Conservation (phyloP, 805 yeast species). For the Kodamaea sagamina region DNA sequence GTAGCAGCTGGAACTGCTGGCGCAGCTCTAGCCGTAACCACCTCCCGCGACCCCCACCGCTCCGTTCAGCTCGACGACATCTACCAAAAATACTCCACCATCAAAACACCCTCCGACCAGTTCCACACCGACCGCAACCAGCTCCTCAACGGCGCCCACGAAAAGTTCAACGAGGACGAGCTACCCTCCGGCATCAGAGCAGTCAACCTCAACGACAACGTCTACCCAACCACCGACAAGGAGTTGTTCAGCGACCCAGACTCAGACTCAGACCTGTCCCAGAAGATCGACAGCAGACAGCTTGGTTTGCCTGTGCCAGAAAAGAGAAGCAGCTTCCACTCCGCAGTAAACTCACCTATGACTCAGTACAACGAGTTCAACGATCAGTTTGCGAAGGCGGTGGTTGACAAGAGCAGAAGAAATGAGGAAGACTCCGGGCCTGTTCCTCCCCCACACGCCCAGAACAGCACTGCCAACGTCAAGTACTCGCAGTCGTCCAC, state of each 20-base stretch:
- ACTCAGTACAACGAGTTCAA: slow-evolving; percentile 46
- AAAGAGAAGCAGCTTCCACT: slow-evolving; percentile 34
- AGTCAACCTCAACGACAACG: slow-evolving; percentile 27
- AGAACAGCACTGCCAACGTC: too few species aligned
- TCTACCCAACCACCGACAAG: slow-evolving; percentile 40
- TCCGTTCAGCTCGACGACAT: slow-evolving; percentile 45
- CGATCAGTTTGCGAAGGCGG: slow-evolving; percentile 35
- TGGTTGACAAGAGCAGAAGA: too few species aligned
- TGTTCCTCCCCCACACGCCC: slow-evolving; percentile 24
- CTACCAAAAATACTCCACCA: slow-evolving; percentile 43
- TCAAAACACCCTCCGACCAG: slow-evolving; percentile 43
- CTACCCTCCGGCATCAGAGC: slow-evolving; percentile 35
- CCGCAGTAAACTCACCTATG: slow-evolving; percentile 45
- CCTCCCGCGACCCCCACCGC: slow-evolving; percentile 24
- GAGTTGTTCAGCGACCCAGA: slow-evolving; percentile 38
- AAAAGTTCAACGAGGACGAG: slow-evolving; percentile 35
- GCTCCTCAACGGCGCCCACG: slow-evolving; percentile 39
- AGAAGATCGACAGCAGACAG: slow-evolving; percentile 6
- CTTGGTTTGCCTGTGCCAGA: slow-evolving; percentile 28
- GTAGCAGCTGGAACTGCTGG: neutral
- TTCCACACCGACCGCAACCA: slow-evolving; percentile 37
- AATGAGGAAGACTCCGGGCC: slow-evolving; percentile 24
- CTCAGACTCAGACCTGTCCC: slow-evolving; percentile 20
- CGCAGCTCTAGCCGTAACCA: slow-evolving; percentile 1
- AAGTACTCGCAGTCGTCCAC: slow-evolving; percentile 15